Evolutionary conservation across 192 early-diverging fungal genomes (phyloP).

Genomic region (Haplosporangium gracile): DNA sequence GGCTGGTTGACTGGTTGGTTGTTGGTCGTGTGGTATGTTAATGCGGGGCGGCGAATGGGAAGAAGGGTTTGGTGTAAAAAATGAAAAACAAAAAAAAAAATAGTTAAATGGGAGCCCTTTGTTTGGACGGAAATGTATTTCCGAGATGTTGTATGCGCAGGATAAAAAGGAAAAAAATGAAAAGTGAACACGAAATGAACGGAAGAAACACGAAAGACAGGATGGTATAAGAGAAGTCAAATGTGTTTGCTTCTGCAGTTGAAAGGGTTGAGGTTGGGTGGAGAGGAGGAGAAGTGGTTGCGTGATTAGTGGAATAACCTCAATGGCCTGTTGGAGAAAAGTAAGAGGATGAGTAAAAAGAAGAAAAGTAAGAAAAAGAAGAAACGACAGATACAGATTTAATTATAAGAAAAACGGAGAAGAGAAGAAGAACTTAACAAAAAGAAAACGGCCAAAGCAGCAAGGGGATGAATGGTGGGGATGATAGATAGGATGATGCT

Average conservation of each 20-base stretch:
- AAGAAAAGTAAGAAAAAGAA: not conserved
- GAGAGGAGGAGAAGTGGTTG: too few species aligned
- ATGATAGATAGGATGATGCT: not conserved
- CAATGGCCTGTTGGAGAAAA: not conserved
- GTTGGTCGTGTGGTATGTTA: not conserved
- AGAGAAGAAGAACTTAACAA: not conserved
- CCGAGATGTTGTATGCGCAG: not conserved
- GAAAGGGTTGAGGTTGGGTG: too few species aligned
- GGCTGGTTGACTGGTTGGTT: not conserved
- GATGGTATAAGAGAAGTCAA: too few species aligned
- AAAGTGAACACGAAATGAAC: not conserved
- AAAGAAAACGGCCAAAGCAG: conserved; percentile 7
- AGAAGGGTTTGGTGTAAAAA: not conserved
- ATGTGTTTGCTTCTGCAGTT: too few species aligned
- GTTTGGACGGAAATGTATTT: not conserved
- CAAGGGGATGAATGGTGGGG: not conserved
- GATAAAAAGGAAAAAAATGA: not conserved
- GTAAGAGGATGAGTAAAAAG: not conserved
- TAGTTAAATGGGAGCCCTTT: not conserved
- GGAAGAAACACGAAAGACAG: not conserved
- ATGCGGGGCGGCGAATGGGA: not conserved
- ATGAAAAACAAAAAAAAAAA: not conserved
- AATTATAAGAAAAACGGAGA: not conserved
- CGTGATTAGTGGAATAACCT: too few species aligned
- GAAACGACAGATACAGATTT: not conserved